phyloP scores from a whole-genome alignment of 306 rosid species.

The Prunus kanzakura region DNA sequence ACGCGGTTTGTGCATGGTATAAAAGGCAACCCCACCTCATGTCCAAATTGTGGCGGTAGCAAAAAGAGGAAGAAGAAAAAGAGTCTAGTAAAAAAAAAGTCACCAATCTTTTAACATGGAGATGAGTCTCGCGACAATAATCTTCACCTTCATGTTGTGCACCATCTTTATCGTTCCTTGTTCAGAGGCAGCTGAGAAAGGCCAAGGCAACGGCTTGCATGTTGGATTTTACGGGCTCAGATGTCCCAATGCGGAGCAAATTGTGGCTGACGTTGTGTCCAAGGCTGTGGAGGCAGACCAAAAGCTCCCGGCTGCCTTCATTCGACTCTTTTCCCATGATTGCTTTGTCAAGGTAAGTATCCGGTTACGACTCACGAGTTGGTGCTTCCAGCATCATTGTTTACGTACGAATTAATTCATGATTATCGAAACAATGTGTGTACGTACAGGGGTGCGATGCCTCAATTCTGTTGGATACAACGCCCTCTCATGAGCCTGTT shows the following conservation, averaged over 20 bases:
- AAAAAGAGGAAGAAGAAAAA: neutral
- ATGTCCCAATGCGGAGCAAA: slow-evolving; percentile 51
- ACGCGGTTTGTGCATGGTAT: neutral
- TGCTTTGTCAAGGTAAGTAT: slow-evolving; percentile 63
- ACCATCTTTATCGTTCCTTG: neutral
- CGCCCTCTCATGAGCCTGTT: slow-evolving; percentile 25
- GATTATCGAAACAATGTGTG: neutral
- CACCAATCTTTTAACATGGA: neutral
- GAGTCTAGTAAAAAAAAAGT: neutral
- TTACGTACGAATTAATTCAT: neutral
- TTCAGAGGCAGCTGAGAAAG: neutral
- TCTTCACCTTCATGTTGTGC: slow-evolving; percentile 15
- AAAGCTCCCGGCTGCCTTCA: slow-evolving; percentile 25
- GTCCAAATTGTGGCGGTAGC: neutral
- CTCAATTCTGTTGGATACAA: slow-evolving; percentile 56
- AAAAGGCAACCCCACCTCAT: neutral
- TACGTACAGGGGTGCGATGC: slow-evolving; percentile 73
- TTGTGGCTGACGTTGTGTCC: slow-evolving; percentile 21
- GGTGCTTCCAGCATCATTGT: neutral
- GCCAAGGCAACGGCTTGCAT: neutral
- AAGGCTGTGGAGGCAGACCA: slow-evolving; percentile 11
- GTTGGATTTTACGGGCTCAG: slow-evolving; percentile 30
- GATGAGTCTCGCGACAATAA: neutral
- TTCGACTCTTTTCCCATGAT: slow-evolving; percentile 73
- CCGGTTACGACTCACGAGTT: neutral